Base-by-base conservation (phyloP, 352 stramenopile species). In the Pythium aphanidermatum region DNA sequence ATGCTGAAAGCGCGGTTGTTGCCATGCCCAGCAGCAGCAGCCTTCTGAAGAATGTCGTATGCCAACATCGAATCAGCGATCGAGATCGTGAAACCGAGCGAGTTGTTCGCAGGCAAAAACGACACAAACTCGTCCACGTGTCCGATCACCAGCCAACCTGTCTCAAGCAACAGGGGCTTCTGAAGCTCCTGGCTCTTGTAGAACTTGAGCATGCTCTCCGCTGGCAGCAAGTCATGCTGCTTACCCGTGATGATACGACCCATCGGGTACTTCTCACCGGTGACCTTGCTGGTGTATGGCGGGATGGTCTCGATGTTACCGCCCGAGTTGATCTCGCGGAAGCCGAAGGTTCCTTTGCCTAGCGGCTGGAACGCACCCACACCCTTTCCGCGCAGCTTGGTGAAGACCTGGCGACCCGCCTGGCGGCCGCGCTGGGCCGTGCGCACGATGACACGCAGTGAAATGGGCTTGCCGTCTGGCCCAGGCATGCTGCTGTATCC, bases 221-320 rank as follows among this genome's bases (percentile, higher is more conserved):
- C 45, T 7, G 45, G 45, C 10, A 52, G 16, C 2, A 52, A 20
- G 1, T 52, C 45, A 27, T 37, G 33, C 26, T 52, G 45, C 27
- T 37, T 52, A 26, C 45, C 45, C 26, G 45, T 52, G 34, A 52
- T 45, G 26, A 52, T 52, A 7, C 45, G 34, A 21, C 45, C 45
- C 13, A 26, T 27, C 6, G 45, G 35, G 16, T 44, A 52, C 10
- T 34, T 24, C 13, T 45, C 25, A 1, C 45, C 45, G 9, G 45
- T 45, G 9, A 43, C 34, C 26, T 30, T 35, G 45, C 45, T 52
- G 20, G 31, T 25, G 27, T 52, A 44, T 17, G 45, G 45, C 2
- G 45, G 45, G 19, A 52, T 52, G 10, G 45, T 52, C 34, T 52
- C 45, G 25, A 52, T 52, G 45, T 52, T 52, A 6, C 45, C 45